Percentiles rank a stretch among this genome's conserved stretches.
phyloP scores from a whole-genome alignment of 1,139 yeast genomes.

The Hyphopichia pseudoburtonii region DNA sequence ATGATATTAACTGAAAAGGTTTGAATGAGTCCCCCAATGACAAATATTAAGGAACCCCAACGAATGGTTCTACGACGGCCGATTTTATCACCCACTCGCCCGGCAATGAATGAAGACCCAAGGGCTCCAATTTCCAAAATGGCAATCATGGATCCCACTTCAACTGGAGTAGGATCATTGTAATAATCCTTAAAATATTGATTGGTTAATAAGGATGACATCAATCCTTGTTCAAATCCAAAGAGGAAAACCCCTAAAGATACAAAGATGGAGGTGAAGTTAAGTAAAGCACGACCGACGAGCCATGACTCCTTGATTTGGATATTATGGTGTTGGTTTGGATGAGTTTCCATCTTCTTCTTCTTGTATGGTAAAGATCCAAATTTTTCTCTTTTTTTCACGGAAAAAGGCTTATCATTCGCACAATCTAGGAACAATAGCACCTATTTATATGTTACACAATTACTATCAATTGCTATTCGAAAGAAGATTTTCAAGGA shows the following conservation, averaged over 20 bases:
- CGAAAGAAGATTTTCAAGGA: too few species aligned
- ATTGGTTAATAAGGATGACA: constrained; percentile 65
- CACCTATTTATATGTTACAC: too few species aligned
- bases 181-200: constrained; percentile 72
- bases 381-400: too few species aligned
- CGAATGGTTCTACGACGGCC: constrained; percentile 83
- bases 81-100: constrained; percentile 72
- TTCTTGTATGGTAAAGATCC: too few species aligned
- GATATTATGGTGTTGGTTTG: constrained; percentile 24
- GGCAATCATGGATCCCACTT: constrained; percentile 53
- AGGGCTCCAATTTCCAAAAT: constrained; percentile 74
- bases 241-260: constrained; percentile 59
- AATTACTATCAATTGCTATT: too few species aligned
- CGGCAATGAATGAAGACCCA: constrained; percentile 73
- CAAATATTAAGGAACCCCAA: constrained; percentile 78
- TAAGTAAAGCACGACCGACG: constrained; percentile 53
- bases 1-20: constrained; percentile 47
- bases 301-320: constrained; percentile 43
- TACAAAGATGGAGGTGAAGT: constrained; percentile 60
- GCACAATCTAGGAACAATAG: too few species aligned
- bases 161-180: constrained; percentile 56
- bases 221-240: constrained; percentile 65
- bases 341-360: constrained; percentile 14
- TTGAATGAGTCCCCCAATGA: constrained; percentile 79
- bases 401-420: too few species aligned